phyloP scores from a whole-genome alignment of 2,329 filamentous ascomycete genomes.

The Epicoccum sorghinum region DNA sequence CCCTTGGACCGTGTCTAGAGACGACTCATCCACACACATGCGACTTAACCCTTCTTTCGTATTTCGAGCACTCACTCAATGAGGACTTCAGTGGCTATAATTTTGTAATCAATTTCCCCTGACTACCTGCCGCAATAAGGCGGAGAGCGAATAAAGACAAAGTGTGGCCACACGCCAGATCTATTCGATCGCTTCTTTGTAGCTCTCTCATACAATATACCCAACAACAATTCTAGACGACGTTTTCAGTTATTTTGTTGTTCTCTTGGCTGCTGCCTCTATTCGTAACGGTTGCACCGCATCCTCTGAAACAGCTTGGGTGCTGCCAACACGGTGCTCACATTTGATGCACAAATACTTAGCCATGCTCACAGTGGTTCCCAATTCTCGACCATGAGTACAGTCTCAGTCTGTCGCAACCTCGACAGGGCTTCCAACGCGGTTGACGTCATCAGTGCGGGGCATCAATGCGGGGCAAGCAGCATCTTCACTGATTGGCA shows the following conservation, averaged over 20 bases:
- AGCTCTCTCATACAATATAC: background rate
- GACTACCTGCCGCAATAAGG: background rate
- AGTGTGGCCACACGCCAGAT: background rate
- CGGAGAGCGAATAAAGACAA: background rate
- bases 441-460: slow-evolving; percentile 11
- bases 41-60: too few species aligned
- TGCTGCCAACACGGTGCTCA: slow-evolving; percentile 7
- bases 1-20: slow-evolving; percentile 10
- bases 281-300: background rate
- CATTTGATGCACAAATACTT: background rate
- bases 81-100: background rate
- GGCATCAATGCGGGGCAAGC: slow-evolving; percentile 10
- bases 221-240: too few species aligned
- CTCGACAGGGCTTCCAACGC: too few species aligned
- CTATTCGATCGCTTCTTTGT: background rate
- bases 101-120: slow-evolving; percentile 2
- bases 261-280: background rate
- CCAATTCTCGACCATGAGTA: too few species aligned
- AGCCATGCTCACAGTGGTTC: background rate
- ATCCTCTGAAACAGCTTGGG: background rate
- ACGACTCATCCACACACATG: too few species aligned
- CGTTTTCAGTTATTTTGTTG: background rate
- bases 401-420: too few species aligned
- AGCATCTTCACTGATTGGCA: background rate
- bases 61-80: too few species aligned